phyloP scores from a whole-genome alignment of 1,284 basidiomycete genomes.

The Stygiomarasmius scandens region DNA sequence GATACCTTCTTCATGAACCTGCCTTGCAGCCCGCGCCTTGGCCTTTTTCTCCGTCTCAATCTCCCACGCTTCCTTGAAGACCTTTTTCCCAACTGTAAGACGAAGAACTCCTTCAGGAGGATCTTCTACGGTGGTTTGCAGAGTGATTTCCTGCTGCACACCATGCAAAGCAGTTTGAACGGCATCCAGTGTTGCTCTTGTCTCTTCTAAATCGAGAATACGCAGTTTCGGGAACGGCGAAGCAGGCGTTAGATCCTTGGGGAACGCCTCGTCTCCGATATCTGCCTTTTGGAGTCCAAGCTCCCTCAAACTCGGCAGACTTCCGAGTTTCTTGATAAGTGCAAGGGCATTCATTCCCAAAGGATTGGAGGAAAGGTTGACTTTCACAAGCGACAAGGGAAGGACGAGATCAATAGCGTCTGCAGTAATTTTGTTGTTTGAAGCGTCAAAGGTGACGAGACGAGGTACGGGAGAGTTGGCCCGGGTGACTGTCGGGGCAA shows the following conservation, averaged over 20 bases:
- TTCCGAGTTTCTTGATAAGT: constrained; percentile 51
- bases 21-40: constrained; percentile 37
- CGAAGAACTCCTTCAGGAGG: constrained; percentile 53
- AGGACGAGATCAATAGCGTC: constrained; percentile 56
- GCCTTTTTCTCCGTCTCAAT: constrained; percentile 64
- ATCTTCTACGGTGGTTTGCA: constrained; percentile 54
- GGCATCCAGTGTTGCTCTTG: constrained; percentile 50
- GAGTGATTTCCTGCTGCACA: constrained; percentile 53
- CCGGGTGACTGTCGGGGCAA: constrained; percentile 60
- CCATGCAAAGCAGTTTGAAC: constrained; percentile 46
- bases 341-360: constrained; percentile 38
- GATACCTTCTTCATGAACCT: constrained; percentile 17
- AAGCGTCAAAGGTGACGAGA: constrained; percentile 59
- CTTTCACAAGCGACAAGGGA: constrained; percentile 47
- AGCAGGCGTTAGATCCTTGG: constrained; percentile 41
- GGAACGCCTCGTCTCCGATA: constrained; percentile 62
- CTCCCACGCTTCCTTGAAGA: constrained; percentile 76
- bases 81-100: constrained; percentile 67
- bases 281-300: constrained; percentile 57
- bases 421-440: constrained; percentile 64
- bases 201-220: constrained; percentile 67
- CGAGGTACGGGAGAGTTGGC: constrained; percentile 65
- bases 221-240: constrained; percentile 52
- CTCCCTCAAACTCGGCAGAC: constrained; percentile 58
- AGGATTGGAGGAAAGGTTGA: constrained; percentile 59